Evolutionary conservation across 2,329 filamentous ascomycete genomes (phyloP).

Genomic region (Cladosporium sp.): DNA sequence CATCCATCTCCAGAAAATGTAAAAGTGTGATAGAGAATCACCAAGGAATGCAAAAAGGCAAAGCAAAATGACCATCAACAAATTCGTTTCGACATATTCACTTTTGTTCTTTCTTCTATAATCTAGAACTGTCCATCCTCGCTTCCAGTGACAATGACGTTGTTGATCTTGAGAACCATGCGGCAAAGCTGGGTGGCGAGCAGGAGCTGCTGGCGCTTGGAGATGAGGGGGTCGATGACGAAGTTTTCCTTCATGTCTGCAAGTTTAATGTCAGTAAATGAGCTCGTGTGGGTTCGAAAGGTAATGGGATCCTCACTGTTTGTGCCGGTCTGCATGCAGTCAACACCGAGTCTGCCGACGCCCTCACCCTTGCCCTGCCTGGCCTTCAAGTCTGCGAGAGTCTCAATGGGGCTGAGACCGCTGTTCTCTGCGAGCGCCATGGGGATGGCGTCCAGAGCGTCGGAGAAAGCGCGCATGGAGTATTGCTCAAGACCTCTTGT

Average conservation of each 20-base stretch:
- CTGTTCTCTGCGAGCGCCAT: constrained; percentile 98
- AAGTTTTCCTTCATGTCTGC: constrained; percentile 94
- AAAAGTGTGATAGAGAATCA: no score
- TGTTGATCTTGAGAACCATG: constrained; percentile 96
- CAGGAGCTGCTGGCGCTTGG: constrained; percentile 94
- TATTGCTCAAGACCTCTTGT: constrained; percentile 98
- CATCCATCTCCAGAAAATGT: no score
- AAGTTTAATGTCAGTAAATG: not conserved
- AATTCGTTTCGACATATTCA: constrained; percentile 1
- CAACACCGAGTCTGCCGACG: constrained; percentile 77
- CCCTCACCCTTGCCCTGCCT: constrained; percentile 82
- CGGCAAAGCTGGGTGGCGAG: constrained; percentile 95
- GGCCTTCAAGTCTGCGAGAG: constrained; percentile 90
- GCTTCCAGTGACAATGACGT: constrained; percentile 84
- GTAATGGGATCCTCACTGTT: constrained; percentile 57
- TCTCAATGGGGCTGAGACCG: constrained; percentile 91
- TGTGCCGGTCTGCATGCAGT: constrained; percentile 93
- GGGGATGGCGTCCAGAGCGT: constrained; percentile 87
- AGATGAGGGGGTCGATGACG: constrained; percentile 96
- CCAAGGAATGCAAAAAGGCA: not conserved
- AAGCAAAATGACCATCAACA: not conserved
- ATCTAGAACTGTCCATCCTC: constrained; percentile 78
- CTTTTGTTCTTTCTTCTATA: not conserved
- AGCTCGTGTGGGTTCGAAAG: not conserved
- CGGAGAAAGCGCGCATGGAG: constrained; percentile 95